Base-by-base conservation (phyloP, 768 basidiomycete species). In the Antrodiella citrinella region DNA sequence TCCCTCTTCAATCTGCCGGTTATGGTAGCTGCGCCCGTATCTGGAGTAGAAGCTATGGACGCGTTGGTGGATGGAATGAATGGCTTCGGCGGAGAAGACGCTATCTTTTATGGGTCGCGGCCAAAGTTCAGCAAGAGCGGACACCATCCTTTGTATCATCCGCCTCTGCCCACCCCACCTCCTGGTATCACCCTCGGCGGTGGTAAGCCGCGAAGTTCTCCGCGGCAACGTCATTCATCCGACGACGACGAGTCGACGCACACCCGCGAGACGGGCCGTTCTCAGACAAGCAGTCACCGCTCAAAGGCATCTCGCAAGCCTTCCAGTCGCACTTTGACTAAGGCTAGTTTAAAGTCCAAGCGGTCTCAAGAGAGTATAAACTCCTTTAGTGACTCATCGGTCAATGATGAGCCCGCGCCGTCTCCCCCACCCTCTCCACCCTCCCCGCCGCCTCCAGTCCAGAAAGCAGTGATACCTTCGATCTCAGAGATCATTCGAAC, bases 1-100 rank as follows among this genome's bases (percentile, higher is more conserved):
- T 56, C 57, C 4, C 48, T 61, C 10, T 66, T 63, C 54, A 54
- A 49, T 26, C 51, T 55, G 48, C 63, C 82, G 13, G 82, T 84
- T 21, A 63, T 86, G 22, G 88, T 91, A 18, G 78, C 87, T 41
- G 87, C 88, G 18, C 86, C 87, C 3, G 68, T 85, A 4, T 65
- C 86, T 4, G 88, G 87, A 2, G 87, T 92, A 7, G 89, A 91
- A 67, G 81, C 81, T 7, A 86, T 92, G 82, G 90, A 92, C 62
- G 90, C 90, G 11, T 66, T 92, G 48, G 90, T 92, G 4, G 89
- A 91, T 56, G 86, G 86, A 7, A 91, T 92, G 90, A 92, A 91
- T 60, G 84, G 84, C 22, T 63, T 64, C 23, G 71, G 66, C 26
- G 77, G 74, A 41, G 82, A 86, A 49, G 74, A 81, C 54, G 65